Percentiles rank a stretch among this genome's conserved stretches.
phyloP scores from a whole-genome alignment of 2,329 filamentous ascomycete genomes.

The Domatiomyces catenatus region DNA sequence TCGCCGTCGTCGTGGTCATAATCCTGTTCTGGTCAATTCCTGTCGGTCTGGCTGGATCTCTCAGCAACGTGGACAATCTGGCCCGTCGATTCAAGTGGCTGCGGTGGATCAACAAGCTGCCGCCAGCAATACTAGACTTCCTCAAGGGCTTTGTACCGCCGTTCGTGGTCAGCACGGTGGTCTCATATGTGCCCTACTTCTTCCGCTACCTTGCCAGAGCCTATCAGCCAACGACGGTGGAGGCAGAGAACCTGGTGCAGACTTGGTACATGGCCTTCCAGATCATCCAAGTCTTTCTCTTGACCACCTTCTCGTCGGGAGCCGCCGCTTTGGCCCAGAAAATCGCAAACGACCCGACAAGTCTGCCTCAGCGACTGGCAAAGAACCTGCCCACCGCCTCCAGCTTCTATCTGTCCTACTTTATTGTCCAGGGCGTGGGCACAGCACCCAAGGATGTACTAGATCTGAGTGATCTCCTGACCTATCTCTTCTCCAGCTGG shows the following conservation, averaged over 20 bases:
- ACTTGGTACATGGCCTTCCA: conserved; percentile 62
- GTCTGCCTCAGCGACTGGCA: conserved; percentile 52
- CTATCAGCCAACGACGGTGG: conserved; percentile 59
- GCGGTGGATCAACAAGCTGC: conserved; percentile 59
- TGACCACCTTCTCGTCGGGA: conserved; percentile 60
- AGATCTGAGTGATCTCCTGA: conserved; percentile 35
- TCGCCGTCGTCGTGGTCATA: conserved; percentile 54
- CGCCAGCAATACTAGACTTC: conserved; percentile 55
- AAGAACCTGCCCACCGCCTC: conserved; percentile 67
- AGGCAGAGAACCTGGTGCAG: conserved; percentile 77
- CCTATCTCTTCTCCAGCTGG: conserved; percentile 23
- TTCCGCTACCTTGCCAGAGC: conserved; percentile 69
- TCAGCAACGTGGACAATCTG: conserved; percentile 70
- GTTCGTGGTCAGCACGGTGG: conserved; percentile 57
- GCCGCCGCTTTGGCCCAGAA: conserved; percentile 55
- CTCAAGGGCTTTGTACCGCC: conserved; percentile 73
- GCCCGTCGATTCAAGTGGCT: conserved; percentile 41
- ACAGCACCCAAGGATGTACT: conserved; percentile 33
- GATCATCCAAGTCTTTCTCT: conserved; percentile 77
- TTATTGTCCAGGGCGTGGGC: conserved; percentile 72
- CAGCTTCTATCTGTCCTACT: conserved; percentile 93
- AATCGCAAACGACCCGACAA: conserved; percentile 49
- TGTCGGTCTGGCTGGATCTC: conserved; percentile 64
- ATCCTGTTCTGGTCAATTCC: conserved; percentile 77
- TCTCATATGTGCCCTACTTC: conserved; percentile 76